Evolutionary conservation across 768 basidiomycete genomes (phyloP).

Genomic region (Auriscalpium vulgare): DNA sequence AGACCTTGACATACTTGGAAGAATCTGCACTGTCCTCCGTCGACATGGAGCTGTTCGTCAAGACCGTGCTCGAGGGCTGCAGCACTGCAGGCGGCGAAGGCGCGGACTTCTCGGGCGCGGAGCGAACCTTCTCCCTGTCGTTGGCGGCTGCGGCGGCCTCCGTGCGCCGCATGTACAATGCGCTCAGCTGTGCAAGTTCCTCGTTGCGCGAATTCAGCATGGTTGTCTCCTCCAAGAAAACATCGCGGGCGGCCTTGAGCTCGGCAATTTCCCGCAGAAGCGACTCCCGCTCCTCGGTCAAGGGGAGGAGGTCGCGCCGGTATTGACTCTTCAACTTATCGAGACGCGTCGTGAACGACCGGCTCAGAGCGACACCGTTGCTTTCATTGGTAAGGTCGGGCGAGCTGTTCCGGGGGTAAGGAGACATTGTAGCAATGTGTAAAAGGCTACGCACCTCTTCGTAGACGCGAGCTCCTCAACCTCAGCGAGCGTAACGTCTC

Average conservation of each 20-base stretch:
- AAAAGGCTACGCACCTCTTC: slow-evolving; percentile 48
- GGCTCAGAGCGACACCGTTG: slow-evolving; percentile 28
- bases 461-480: slow-evolving; percentile 80
- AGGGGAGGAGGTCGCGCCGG: slow-evolving; percentile 75
- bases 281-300: slow-evolving; percentile 74
- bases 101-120: slow-evolving; percentile 5
- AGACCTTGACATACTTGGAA: slow-evolving; percentile 32
- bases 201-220: slow-evolving; percentile 88
- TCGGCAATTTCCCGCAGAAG: slow-evolving; percentile 78
- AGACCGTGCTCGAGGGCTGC: not conserved
- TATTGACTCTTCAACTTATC: slow-evolving; percentile 87
- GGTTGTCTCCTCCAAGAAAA: slow-evolving; percentile 86
- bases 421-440: not conserved
- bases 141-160: slow-evolving; percentile 32
- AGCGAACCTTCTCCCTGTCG: slow-evolving; percentile 1
- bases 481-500: slow-evolving; percentile 89
- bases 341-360: slow-evolving; percentile 76
- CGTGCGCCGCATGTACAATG: slow-evolving; percentile 73
- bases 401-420: slow-evolving; percentile 13
- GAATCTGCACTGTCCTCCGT: slow-evolving; percentile 42
- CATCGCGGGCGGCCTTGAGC: slow-evolving; percentile 77
- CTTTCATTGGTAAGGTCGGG: slow-evolving; percentile 8
- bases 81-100: not conserved
- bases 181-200: slow-evolving; percentile 81
- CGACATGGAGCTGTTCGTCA: slow-evolving; percentile 8